Conservation (phyloP, 352 stramenopile genomes). For the Phytopythium ostracodes region DNA sequence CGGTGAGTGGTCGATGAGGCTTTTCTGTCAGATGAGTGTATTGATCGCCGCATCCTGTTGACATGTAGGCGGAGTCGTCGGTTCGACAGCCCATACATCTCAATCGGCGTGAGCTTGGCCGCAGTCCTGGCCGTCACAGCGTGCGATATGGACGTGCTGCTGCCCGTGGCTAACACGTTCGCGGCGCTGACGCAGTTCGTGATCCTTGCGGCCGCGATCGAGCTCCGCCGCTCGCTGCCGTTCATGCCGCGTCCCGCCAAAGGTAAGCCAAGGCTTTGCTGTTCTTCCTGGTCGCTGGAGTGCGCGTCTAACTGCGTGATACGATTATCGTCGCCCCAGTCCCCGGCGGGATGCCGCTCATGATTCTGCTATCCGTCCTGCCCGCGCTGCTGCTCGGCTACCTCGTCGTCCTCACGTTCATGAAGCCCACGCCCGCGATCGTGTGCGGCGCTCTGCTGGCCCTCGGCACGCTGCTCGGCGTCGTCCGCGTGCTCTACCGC, state of each 20-base stretch:
- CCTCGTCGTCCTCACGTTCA: conserved; percentile 12
- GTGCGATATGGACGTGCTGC: conserved; percentile 40
- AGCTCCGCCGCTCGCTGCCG: conserved; percentile 59
- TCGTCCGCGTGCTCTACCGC: conserved; percentile 4
- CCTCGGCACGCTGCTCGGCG: conserved; percentile 9
- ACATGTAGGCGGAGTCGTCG: conserved; percentile 24
- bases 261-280: conserved; percentile 2
- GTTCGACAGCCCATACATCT: conserved; percentile 25
- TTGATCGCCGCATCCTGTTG: neutral
- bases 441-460: conserved; percentile 9
- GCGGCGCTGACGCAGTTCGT: conserved; percentile 71
- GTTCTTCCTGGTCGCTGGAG: neutral
- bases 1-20: conserved; percentile 8
- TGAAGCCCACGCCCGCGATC: conserved; percentile 6
- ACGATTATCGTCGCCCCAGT: conserved; percentile 7
- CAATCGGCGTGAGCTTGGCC: conserved; percentile 22
- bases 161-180: conserved; percentile 80
- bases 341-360: conserved; percentile 20
- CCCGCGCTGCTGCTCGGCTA: conserved; percentile 18
- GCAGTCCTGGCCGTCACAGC: conserved; percentile 19
- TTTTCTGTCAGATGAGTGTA: too few species aligned
- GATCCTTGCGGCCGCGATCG: conserved; percentile 82
- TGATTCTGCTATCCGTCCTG: conserved; percentile 16
- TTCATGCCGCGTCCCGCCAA: conserved; percentile 53
- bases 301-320: neutral